Evolutionary conservation across 2,329 filamentous ascomycete genomes (phyloP), one percentile per base, ranked within the genome.

Genomic region (Colletotrichum liriopes): DNA sequence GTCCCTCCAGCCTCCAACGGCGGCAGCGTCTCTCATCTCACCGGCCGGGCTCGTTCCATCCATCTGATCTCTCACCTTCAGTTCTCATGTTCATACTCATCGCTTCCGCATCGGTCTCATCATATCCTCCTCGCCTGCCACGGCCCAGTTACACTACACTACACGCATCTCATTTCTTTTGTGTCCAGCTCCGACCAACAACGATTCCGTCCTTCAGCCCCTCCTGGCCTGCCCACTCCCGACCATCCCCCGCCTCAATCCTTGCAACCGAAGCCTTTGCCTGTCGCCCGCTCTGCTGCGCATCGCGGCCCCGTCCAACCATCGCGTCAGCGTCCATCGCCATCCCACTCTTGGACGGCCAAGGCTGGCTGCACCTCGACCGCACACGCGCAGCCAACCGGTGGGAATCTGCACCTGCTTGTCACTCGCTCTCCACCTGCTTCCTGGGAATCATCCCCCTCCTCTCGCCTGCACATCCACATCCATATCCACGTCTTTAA

Each of bases 401-500:
- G 29, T 35, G 51, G 51, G 51, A 32, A 55, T 7, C 26, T 52
- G 23, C 49, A 6, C 49, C 26, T 55, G 52, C 32, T 55, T 20
- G 29, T n/a, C 12, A 35, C 32, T 55, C 9, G 11, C 20, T 37
- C 32, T 35, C 52, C 52, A 35, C 52, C 35, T 37, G 35, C 35
- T 37, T 37, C 35, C 35, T 37, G 9, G 32, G 52, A 55, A 35
- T 37, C 20, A 18, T 20, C 37, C 55, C 37, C 37, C 35, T 58
- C 56, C 12, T 26, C 4, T 26, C n/a, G 12, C 12, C 12, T 26
- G n/a, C 45, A 29, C 37, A 43, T 58, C 35, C 54, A 45, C 41
- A 60, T 47, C n/a, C 20, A 60, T 26, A 43, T 65, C 23, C 35
- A 29, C 29, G 29, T 18, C 60, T 39, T 41, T 47, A 43, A 56